A percentile compares a stretch with the other conserved stretches of the same genome.
Conservation (phyloP, 1,284 basidiomycete genomes). For the Malassezia psittaci region DNA sequence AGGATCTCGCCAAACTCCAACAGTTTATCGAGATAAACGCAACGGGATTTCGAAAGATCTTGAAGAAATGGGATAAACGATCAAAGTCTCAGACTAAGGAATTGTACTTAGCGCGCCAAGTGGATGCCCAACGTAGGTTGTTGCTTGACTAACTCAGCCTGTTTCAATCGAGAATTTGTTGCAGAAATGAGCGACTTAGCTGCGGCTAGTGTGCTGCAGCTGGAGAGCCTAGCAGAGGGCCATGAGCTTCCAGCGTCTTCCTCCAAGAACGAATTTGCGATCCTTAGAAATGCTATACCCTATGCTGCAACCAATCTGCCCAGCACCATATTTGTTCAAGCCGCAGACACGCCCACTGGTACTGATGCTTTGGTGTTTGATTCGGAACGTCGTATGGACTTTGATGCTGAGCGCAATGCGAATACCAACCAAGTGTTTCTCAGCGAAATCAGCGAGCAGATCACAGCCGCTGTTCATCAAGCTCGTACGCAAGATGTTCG, state of each 20-base stretch:
- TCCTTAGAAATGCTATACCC: constrained; percentile 7
- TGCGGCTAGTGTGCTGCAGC: constrained; percentile 79
- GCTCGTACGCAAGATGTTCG: constrained; percentile 26
- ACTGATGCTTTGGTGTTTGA: constrained; percentile 20
- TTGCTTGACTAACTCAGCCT: constrained; percentile 16
- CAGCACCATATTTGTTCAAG: constrained; percentile 2
- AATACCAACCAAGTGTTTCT: constrained; percentile 32
- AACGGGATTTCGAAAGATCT: constrained; percentile 90
- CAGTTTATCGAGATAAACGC: constrained; percentile 98
- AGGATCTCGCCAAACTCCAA: constrained; percentile 90
- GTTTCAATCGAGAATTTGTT: constrained; percentile 80
- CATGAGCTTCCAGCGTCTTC: constrained; percentile 10
- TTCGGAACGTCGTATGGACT: constrained; percentile 38
- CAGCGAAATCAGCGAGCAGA: constrained; percentile 38
- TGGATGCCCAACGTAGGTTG: constrained; percentile 79
- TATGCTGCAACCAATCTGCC: constrained; percentile 9
- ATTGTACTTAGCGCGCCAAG: constrained; percentile 87
- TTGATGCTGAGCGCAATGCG: constrained; percentile 25
- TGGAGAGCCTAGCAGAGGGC: constrained; percentile 58
- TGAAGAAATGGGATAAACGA: constrained; percentile 98
- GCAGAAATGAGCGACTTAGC: constrained; percentile 91
- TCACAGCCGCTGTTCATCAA: constrained; percentile 29
- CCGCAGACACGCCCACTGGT: constrained; percentile 13
- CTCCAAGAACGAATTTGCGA: constrained; percentile 12
- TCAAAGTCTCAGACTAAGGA: constrained; percentile 91